Evolutionary conservation across 768 basidiomycete genomes (phyloP), one percentile per base, ranked within the genome.

Genomic region (Lactarius akahatsu): DNA sequence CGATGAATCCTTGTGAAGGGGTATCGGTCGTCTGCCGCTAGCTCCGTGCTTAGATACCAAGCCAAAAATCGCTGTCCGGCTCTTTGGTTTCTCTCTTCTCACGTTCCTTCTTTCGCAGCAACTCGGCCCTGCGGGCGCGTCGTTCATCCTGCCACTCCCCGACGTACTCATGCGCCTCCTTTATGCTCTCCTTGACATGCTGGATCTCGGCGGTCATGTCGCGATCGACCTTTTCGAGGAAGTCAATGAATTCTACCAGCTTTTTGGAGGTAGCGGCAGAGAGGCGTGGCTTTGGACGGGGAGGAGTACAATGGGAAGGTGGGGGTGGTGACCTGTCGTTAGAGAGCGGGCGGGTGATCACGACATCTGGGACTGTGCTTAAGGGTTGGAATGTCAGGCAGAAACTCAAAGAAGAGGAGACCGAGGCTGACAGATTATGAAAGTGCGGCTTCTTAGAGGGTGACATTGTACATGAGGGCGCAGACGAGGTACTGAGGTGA

Each of bases 161-260:
- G 26, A 66, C 50, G 23, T 63, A 66, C 18, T 47, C 62, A 1
- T 64, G 64, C 15, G 70, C 62, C 41, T 71, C 70, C 56, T 40
- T 50, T 38, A 71, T 69, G 45, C 63, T 69, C 40, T 61, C 62
- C 62, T 62, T 66, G 52, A 71, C 65, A 28, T 70, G 70, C 32
- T 66, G 61, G 28, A 71, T 36, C 13, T 69, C 64, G 56, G n/a
- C 36, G 11, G 64, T 40, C 64, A 71, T 66, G 36, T 71, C 70
- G 36, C 55, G 65, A 34, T 71, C 68, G 20, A 66, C 50, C 57
- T 57, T 65, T 23, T 71, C 68, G 36, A 71, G 63, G 38, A 70
- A 54, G 41, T 66, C 62, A 45, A 69, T 59, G 45, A 69, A 59
- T 23, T 64, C 63, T 38, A 65, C 50, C 15, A 69, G 55, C 47